Evolutionary conservation across 2,329 filamentous ascomycete species (phyloP).

Genomic region (Diaporthe amygdali): DNA sequence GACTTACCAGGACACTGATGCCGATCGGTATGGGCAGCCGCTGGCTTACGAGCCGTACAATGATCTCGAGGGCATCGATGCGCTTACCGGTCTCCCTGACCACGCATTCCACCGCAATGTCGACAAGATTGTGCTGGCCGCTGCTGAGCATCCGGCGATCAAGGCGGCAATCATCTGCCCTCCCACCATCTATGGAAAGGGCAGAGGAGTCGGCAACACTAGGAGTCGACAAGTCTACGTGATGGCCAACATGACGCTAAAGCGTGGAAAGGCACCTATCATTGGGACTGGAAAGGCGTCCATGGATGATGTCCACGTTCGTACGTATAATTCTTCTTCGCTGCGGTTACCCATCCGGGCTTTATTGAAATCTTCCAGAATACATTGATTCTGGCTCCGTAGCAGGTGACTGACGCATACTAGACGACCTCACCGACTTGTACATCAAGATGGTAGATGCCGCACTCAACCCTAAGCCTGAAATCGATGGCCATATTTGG

Average conservation of each 20-base stretch:
- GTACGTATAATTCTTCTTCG: too few relatives aligned
- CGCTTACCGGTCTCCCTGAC: constrained; percentile 61
- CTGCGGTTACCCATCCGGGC: too few relatives aligned
- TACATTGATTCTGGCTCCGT: too few relatives aligned
- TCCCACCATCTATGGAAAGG: constrained; percentile 57
- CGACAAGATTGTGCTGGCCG: constrained; percentile 67
- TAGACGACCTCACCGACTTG: constrained; percentile 50
- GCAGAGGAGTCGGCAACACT: constrained; percentile 53
- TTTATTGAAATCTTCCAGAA: too few relatives aligned
- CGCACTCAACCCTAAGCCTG: constrained; percentile 60
- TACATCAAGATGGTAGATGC: constrained; percentile 52
- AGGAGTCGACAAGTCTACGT: constrained; percentile 55
- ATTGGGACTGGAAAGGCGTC: constrained; percentile 48
- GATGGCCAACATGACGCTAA: constrained; percentile 46
- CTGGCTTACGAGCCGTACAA: constrained; percentile 56
- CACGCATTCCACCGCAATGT: constrained; percentile 67
- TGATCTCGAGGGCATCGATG: constrained; percentile 62
- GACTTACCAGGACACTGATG: constrained; percentile 45
- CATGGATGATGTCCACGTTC: constrained; percentile 60
- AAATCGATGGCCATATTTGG: constrained; percentile 65
- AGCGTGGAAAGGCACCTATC: constrained; percentile 48
- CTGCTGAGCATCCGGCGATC: constrained; percentile 41
- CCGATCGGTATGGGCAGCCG: constrained; percentile 46
- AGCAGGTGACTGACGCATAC: too few relatives aligned
- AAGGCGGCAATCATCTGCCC: constrained; percentile 52